Evolutionary conservation across 345 rosid genomes (phyloP).

Genomic region (Abelmoschus esculentus): DNA sequence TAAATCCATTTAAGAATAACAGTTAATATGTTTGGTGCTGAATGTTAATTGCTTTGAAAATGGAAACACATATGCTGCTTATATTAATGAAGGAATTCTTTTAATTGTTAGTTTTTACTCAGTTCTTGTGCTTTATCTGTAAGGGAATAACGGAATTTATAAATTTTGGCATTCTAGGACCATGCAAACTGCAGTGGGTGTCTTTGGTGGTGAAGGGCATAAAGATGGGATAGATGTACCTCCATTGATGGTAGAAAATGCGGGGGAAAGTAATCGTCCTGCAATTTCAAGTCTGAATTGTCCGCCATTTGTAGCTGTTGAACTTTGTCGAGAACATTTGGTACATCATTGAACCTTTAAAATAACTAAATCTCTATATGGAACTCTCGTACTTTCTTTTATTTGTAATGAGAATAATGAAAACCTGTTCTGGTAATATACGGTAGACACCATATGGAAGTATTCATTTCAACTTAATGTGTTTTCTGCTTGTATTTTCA

Average conservation of each 20-base stretch:
- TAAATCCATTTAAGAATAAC: not conserved
- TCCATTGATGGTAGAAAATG: constrained; percentile 46
- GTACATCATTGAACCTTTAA: constrained; percentile 23
- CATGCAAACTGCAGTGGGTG: constrained; percentile 70
- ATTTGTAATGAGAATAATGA: not conserved
- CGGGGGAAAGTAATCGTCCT: constrained; percentile 39
- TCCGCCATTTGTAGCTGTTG: constrained; percentile 54
- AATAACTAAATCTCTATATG: not conserved
- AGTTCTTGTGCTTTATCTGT: not conserved
- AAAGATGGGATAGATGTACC: constrained; percentile 36
- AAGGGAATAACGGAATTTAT: not conserved
- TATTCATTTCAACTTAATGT: not conserved
- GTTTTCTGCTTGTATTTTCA: not conserved
- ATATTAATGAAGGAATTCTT: not conserved
- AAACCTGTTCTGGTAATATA: not conserved
- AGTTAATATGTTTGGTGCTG: not conserved
- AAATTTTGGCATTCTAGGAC: constrained; percentile 37
- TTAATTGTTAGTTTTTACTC: not conserved
- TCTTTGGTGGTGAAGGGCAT: constrained; percentile 46
- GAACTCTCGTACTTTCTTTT: not conserved
- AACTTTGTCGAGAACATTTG: constrained; percentile 69
- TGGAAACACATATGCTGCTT: not conserved
- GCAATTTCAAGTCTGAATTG: constrained; percentile 51
- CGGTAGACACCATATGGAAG: not conserved
- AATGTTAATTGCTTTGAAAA: not conserved